Evolutionary conservation across 345 rosid genomes (phyloP), one percentile per base, ranked within the genome.

Genomic region (Trapa incisa): DNA sequence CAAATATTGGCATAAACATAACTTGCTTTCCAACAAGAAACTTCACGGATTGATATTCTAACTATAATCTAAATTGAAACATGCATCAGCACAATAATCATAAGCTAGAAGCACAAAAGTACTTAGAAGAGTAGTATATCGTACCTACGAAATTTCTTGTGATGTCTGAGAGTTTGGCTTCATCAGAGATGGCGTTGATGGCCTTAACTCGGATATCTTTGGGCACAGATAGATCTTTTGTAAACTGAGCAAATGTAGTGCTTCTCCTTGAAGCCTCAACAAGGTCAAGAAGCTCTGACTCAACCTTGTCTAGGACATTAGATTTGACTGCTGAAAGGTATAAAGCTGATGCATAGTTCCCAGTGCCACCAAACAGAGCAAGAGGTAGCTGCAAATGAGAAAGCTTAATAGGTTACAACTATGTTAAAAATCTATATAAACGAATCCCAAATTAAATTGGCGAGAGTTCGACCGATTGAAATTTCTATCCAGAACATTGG

Each of bases 141-240:
- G 71, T 83, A 94, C 97, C 86, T 70, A 94, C 80, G 77, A 94
- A 91, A 74, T 87, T 86, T 84, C 75, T 94, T n/a, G 91, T 89
- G 11, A 74, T 36, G 12, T 86, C 92, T 0, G 91, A 76, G 73
- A 87, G 78, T 83, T 94, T 89, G 45, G 99, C 91, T 69, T 81
- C 70, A 32, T 36, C 80, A 58, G 83, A 77, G 45, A 89, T 77
- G 22, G 89, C 99, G 47, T 66, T 74, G 60, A 86, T 72, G 63
- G 92, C 96, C 70, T 88, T 77, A 12, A 86, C 65, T 68, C 92
- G 79, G 3, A 82, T 77, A 57, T 64, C 77, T 8, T 77, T 72
- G 73, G 93, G 91, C 75, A 94, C 91, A 8, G 99, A 73, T 67
- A 86, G 79, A 70, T 94, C 97, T 70, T 80, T 91, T 13, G 82